phyloP scores from a whole-genome alignment of 805 yeast species.

The Yarrowia divulgata region DNA sequence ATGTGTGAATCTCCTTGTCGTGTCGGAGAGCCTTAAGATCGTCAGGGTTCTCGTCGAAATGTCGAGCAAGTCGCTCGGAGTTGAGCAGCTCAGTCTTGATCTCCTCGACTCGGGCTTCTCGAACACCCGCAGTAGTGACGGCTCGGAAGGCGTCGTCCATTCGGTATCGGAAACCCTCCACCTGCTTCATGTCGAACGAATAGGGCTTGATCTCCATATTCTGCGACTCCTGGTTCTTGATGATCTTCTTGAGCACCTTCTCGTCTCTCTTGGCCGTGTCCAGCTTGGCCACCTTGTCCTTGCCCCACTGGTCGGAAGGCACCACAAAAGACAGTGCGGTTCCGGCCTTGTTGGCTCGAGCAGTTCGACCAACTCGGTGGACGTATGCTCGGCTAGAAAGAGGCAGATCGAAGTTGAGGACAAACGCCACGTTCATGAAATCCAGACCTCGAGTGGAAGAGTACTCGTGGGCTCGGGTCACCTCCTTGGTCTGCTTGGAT shows the following conservation, averaged over 20 bases:
- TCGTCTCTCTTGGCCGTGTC: constrained; percentile 82
- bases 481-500: constrained; percentile 44
- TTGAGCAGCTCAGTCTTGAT: constrained; percentile 84
- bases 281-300: constrained; percentile 81
- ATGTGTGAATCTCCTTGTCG: constrained; percentile 84
- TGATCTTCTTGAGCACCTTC: constrained; percentile 76
- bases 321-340: constrained; percentile 93
- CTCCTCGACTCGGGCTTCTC: constrained; percentile 93
- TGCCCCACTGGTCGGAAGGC: constrained; percentile 81
- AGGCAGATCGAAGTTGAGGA: constrained; percentile 92
- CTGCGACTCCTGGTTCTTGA: constrained; percentile 66
- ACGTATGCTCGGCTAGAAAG: constrained; percentile 86
- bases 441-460: constrained; percentile 98
- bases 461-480: constrained; percentile 72
- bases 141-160: constrained; percentile 97
- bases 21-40: constrained; percentile 89
- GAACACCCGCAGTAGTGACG: constrained; percentile 83
- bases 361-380: constrained; percentile 96
- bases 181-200: constrained; percentile 87
- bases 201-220: constrained; percentile 71
- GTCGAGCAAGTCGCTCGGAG: constrained; percentile 89
- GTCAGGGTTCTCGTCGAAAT: constrained; percentile 96
- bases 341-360: constrained; percentile 95
- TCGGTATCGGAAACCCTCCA: constrained; percentile 95
- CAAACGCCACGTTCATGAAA: constrained; percentile 95